These are phyloP conservation scores for Ceratocystis destructans DNA, from an alignment of 2,329 filamentous ascomycete species.

Conservation along the genomic window DNA sequence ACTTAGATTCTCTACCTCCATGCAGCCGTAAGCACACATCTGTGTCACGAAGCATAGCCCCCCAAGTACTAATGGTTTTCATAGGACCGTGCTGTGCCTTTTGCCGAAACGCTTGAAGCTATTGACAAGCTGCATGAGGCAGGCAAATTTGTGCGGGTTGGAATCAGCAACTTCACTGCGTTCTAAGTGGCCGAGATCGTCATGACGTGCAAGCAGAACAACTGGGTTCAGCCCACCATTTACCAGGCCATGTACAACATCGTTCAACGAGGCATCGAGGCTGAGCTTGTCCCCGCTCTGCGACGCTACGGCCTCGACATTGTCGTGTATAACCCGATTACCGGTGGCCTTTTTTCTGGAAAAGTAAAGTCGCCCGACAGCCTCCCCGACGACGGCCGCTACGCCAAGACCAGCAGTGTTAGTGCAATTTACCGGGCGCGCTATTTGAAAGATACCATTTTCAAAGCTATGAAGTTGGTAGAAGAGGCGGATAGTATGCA, in stretches of 20 bases:
- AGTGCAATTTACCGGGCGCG: conserved; percentile 49
- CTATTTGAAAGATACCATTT: conserved; percentile 49
- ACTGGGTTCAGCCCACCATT: conserved; percentile 70
- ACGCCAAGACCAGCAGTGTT: conserved; percentile 42
- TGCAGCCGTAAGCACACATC: conserved; percentile 35
- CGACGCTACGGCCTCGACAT: conserved; percentile 64
- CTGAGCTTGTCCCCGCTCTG: conserved; percentile 60
- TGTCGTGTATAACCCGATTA: conserved; percentile 70
- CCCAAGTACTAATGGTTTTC: conserved; percentile 23
- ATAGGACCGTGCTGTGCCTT: conserved; percentile 51
- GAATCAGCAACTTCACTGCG: conserved; percentile 71
- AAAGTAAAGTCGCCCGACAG: conserved; percentile 58
- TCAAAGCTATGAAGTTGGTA: conserved; percentile 51
- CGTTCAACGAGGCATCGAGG: conserved; percentile 61
- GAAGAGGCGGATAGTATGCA: conserved; percentile 55
- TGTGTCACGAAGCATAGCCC: conserved; percentile 6
- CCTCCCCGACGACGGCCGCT: conserved; percentile 53
- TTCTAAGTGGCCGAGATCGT: conserved; percentile 81
- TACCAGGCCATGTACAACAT: conserved; percentile 85
- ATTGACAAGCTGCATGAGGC: conserved; percentile 71
- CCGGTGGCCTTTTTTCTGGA: conserved; percentile 66
- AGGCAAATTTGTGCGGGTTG: conserved; percentile 70
- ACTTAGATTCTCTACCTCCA: conserved; percentile 57
- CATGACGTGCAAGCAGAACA: conserved; percentile 62
- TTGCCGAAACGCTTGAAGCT: conserved; percentile 64